Conservation (phyloP, 2,329 filamentous ascomycete species). For the Verticillium nubilum region DNA sequence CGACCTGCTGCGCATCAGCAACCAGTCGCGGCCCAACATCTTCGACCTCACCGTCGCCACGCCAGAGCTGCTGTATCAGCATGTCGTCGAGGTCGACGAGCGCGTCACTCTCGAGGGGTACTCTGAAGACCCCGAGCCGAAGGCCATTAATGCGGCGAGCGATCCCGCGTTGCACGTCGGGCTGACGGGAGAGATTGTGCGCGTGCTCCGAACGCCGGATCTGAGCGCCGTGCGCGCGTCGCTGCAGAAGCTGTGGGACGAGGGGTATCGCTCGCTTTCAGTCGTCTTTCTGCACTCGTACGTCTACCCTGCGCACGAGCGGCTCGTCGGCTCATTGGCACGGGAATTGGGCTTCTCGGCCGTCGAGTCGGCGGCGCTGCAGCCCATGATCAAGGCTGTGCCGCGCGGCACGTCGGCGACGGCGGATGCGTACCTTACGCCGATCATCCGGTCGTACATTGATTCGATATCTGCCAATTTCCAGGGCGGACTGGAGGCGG, state of each 20-base stretch:
- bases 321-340: slow-evolving; percentile 27
- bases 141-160: slow-evolving; percentile 32
- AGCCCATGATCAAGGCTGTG: slow-evolving; percentile 39
- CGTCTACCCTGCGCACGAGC: slow-evolving; percentile 30
- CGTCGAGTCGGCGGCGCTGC: slow-evolving; percentile 28
- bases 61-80: slow-evolving; percentile 63
- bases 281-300: slow-evolving; percentile 72
- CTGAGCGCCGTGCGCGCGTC: slow-evolving; percentile 47
- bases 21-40: slow-evolving; percentile 67
- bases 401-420: slow-evolving; percentile 35
- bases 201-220: slow-evolving; percentile 57
- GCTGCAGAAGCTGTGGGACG: slow-evolving; percentile 54
- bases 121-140: slow-evolving; percentile 59
- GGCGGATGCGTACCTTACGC: slow-evolving; percentile 38
- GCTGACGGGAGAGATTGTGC: slow-evolving; percentile 62
- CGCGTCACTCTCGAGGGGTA: slow-evolving; percentile 70
- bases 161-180: slow-evolving; percentile 54
- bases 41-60: slow-evolving; percentile 67
- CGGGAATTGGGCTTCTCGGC: slow-evolving; percentile 35
- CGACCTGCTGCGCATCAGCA: slow-evolving; percentile 67
- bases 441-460: slow-evolving; percentile 28
- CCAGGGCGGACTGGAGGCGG: slow-evolving; percentile 24
- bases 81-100: slow-evolving; percentile 69
- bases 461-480: slow-evolving; percentile 29
- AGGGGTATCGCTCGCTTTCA: slow-evolving; percentile 48